Conservation (phyloP, 2,329 filamentous ascomycete species). For the Claviceps capensis region DNA sequence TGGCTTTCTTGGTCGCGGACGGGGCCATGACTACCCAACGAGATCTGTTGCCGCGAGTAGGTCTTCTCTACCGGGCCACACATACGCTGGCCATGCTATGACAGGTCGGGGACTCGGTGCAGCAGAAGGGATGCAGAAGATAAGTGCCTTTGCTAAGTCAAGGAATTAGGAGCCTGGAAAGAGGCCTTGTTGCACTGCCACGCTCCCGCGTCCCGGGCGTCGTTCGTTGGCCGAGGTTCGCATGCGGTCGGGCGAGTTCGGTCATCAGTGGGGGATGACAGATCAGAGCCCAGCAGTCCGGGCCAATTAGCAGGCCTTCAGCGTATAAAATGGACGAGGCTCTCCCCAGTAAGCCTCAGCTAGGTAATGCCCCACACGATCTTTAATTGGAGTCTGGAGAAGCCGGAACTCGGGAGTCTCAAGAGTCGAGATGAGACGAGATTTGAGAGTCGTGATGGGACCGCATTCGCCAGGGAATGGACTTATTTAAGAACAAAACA, state of each 20-base stretch:
- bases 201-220: not conserved
- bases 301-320: not conserved
- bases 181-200: not conserved
- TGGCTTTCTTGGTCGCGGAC: conserved; percentile 1
- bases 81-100: not conserved
- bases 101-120: not conserved
- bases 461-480: too few species aligned
- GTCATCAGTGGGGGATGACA: not conserved
- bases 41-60: not conserved
- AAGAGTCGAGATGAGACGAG: too few species aligned
- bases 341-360: too few species aligned
- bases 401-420: too few species aligned
- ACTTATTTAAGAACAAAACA: too few species aligned
- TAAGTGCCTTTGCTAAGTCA: not conserved
- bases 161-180: not conserved
- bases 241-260: not conserved
- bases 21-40: conserved; percentile 1
- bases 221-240: not conserved
- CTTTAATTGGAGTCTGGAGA: too few species aligned
- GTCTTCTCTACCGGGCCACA: not conserved
- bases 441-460: too few species aligned
- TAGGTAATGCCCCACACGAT: not conserved
- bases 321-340: not conserved
- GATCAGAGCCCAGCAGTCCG: not conserved
- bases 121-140: not conserved